Evolutionary conservation across 805 yeast genomes (phyloP).

Genomic region (Saccharomyces eubayanus): DNA sequence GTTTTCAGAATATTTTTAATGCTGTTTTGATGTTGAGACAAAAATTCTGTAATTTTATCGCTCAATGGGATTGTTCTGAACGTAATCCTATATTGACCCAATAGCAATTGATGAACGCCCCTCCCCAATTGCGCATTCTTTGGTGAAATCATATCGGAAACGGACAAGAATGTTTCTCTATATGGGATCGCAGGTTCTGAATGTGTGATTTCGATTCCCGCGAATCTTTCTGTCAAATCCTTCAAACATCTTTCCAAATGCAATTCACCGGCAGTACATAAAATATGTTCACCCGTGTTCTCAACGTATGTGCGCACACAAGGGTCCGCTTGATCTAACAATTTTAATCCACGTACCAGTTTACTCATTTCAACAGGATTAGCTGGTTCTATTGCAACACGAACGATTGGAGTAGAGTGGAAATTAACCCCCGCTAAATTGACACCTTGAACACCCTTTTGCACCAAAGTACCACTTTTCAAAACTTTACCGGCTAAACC

Average conservation of each 20-base stretch:
- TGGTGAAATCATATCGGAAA: conserved; percentile 44
- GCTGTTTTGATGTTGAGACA: conserved; percentile 40
- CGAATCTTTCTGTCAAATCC: conserved; percentile 84
- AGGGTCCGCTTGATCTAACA: conserved; percentile 85
- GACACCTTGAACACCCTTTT: conserved; percentile 51
- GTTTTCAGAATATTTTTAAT: conserved; percentile 29
- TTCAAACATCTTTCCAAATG: conserved; percentile 91
- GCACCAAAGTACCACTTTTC: conserved; percentile 77
- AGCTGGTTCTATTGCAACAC: conserved; percentile 92
- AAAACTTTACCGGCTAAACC: conserved; percentile 77
- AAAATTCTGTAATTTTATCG: conserved; percentile 38
- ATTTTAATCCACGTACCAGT: conserved; percentile 67
- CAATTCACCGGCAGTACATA: conserved; percentile 93
- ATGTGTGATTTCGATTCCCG: conserved; percentile 75
- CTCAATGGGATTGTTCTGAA: conserved; percentile 50
- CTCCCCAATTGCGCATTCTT: conserved; percentile 40
- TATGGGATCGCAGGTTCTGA: conserved; percentile 94
- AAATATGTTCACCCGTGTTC: conserved; percentile 86
- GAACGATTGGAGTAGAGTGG: conserved; percentile 82
- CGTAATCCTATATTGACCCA: conserved; percentile 42
- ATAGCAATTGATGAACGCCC: conserved; percentile 41
- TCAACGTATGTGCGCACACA: conserved; percentile 81
- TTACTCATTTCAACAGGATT: conserved; percentile 73
- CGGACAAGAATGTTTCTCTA: conserved; percentile 65
- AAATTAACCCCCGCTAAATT: conserved; percentile 68